These are phyloP conservation scores for Candida ipomoeae DNA, from an alignment of 805 yeast genomes.

Conservation along the genomic window DNA sequence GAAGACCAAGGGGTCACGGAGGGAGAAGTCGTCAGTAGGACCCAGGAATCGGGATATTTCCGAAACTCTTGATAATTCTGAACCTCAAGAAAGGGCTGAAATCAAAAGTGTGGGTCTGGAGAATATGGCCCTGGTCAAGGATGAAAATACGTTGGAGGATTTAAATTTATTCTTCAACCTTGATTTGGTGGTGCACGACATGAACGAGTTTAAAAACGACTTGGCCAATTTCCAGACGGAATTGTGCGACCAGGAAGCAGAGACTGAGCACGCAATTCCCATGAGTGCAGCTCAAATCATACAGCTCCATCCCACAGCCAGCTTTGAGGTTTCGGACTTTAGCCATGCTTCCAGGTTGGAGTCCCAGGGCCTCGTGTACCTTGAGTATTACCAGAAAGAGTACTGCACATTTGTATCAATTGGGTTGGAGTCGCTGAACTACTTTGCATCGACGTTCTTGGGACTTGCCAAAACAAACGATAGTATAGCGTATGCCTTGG, in stretches of 20 bases:
- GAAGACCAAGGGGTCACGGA: not conserved
- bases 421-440: conserved; percentile 18
- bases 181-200: conserved; percentile 12
- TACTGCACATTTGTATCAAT: conserved; percentile 17
- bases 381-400: conserved; percentile 17
- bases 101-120: too few species aligned
- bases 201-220: conserved; percentile 15
- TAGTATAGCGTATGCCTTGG: conserved; percentile 17
- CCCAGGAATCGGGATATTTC: too few species aligned
- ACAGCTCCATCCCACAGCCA: not conserved
- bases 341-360: conserved; percentile 11
- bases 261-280: not conserved
- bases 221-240: conserved; percentile 14
- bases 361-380: conserved; percentile 16
- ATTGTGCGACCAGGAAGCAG: conserved; percentile 10
- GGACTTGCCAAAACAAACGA: conserved; percentile 14
- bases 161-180: not conserved
- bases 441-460: conserved; percentile 19
- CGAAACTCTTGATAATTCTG: too few species aligned
- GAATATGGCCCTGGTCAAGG: not conserved
- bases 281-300: not conserved
- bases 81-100: too few species aligned
- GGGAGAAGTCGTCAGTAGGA: not conserved
- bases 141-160: not conserved
- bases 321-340: conserved; percentile 6